Conservation (phyloP, 441 rosid genomes). For the Eutrema salsugineum region DNA sequence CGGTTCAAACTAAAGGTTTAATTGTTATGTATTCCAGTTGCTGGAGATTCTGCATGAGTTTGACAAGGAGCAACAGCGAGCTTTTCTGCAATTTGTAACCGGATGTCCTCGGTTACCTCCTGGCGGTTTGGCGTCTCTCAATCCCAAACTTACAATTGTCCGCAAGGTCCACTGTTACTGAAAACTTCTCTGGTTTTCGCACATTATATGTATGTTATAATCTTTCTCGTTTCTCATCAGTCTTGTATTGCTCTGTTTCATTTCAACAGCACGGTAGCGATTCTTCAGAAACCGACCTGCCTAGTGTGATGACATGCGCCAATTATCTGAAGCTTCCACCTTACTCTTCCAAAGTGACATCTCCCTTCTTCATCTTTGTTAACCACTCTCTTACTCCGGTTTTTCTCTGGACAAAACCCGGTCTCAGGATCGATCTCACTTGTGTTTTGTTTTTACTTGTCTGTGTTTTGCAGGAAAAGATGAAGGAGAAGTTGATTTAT, state of each 20-base stretch:
- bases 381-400: not conserved
- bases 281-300: constrained; percentile 72
- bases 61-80: constrained; percentile 56
- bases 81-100: constrained; percentile 92
- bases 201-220: not conserved
- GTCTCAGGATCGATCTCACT: constrained; percentile 16
- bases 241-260: not conserved
- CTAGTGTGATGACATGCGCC: constrained; percentile 99
- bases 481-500: constrained; percentile 88
- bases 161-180: constrained; percentile 56
- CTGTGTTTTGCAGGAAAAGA: constrained; percentile 68
- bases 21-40: constrained; percentile 44
- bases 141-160: constrained; percentile 92
- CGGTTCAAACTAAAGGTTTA: constrained; percentile 2
- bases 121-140: constrained; percentile 90
- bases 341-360: constrained; percentile 78
- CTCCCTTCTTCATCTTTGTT: constrained; percentile 11
- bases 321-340: constrained; percentile 96
- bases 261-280: constrained; percentile 65
- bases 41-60: constrained; percentile 81
- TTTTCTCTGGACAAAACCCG: not conserved
- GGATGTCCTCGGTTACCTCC: constrained; percentile 98
- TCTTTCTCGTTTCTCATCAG: not conserved
- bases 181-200: not conserved
- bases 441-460: not conserved